These are phyloP conservation scores for Immersiporthe knoxdaviesiana DNA, from an alignment of 2,329 filamentous ascomycete genomes.

Conservation along the genomic window DNA sequence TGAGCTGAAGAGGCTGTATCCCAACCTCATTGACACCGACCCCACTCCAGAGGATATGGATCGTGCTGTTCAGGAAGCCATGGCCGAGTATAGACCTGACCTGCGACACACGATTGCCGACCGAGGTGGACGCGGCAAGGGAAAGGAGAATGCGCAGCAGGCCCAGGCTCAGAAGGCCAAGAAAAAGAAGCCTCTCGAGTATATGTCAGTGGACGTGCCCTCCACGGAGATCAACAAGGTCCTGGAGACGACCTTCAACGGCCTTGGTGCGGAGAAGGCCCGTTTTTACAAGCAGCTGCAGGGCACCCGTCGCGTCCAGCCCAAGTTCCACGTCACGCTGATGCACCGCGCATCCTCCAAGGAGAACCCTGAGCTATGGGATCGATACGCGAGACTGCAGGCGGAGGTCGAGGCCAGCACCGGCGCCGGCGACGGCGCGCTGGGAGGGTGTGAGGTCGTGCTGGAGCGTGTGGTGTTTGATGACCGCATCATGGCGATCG, in stretches of 20 bases:
- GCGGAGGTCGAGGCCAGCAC: slow-evolving; percentile 43
- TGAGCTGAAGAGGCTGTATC: slow-evolving; percentile 75
- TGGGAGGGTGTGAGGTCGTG: slow-evolving; percentile 68
- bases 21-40: slow-evolving; percentile 71
- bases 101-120: slow-evolving; percentile 75
- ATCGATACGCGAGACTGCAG: slow-evolving; percentile 68
- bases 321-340: slow-evolving; percentile 90
- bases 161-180: slow-evolving; percentile 39
- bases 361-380: slow-evolving; percentile 73
- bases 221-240: slow-evolving; percentile 50
- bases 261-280: slow-evolving; percentile 54
- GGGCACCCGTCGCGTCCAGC: slow-evolving; percentile 74
- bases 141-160: slow-evolving; percentile 43
- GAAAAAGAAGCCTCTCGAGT: slow-evolving; percentile 58
- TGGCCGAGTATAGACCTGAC: slow-evolving; percentile 77
- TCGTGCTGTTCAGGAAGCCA: slow-evolving; percentile 72
- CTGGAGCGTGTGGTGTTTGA: slow-evolving; percentile 81
- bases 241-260: slow-evolving; percentile 72
- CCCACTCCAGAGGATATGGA: slow-evolving; percentile 78
- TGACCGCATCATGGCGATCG: slow-evolving; percentile 85
- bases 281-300: slow-evolving; percentile 77
- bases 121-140: slow-evolving; percentile 49
- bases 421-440: slow-evolving; percentile 48
- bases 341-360: slow-evolving; percentile 74
- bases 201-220: slow-evolving; percentile 57